Evolutionary conservation across 306 rosid species (phyloP).

Genomic region (Trichosanthes cucumerina): DNA sequence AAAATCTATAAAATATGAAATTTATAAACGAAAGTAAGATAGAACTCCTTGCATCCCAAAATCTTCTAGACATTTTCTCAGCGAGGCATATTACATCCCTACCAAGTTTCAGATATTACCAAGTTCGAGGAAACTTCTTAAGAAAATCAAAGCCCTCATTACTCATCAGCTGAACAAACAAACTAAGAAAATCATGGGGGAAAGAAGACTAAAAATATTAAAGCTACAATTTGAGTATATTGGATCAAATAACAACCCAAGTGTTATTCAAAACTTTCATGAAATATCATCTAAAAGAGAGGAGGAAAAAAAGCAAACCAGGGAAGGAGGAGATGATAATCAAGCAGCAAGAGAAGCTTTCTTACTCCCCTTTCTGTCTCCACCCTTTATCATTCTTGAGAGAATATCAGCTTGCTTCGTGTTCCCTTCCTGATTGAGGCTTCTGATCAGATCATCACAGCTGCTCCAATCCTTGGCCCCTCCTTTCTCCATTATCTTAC

Average conservation of each 20-base stretch:
- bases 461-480: conserved; percentile 56
- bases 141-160: background rate
- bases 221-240: conserved; percentile 5
- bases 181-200: background rate
- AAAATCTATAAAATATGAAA: background rate
- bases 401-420: conserved; percentile 90
- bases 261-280: background rate
- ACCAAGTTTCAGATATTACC: background rate
- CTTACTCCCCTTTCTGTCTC: conserved; percentile 38
- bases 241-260: background rate
- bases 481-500: conserved; percentile 79
- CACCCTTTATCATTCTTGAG: conserved; percentile 61
- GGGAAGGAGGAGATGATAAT: conserved; percentile 1
- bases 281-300: background rate
- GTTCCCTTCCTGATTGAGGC: conserved; percentile 79
- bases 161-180: background rate
- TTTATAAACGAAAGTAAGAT: background rate
- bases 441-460: conserved; percentile 50
- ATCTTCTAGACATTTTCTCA: background rate
- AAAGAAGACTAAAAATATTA: background rate
- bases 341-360: conserved; percentile 30
- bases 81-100: background rate
- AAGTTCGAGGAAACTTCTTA: background rate
- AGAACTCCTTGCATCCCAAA: background rate
- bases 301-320: background rate